Percentiles rank a stretch among this genome's conserved stretches.
Conservation (phyloP, 202 grass and related monocot genomes). For the Brachypodium distachyon region DNA sequence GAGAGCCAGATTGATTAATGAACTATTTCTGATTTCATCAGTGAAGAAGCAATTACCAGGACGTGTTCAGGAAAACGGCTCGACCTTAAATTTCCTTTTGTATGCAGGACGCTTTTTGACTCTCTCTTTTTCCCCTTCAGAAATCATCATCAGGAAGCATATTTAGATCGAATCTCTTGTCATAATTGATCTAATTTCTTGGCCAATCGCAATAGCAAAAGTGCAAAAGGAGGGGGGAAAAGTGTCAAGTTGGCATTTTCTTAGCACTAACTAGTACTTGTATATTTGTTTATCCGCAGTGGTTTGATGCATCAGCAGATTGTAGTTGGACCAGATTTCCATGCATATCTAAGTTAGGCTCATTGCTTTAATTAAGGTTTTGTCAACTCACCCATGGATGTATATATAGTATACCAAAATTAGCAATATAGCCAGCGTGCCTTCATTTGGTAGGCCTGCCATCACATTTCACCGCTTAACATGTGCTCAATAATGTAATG, state of each 20-base stretch:
- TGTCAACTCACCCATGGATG: constrained; percentile 11
- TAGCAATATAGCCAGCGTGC: no score
- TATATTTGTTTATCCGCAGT: no score
- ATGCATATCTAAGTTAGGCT: no score
- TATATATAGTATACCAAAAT: no score
- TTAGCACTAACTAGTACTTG: not conserved
- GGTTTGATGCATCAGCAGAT: not conserved
- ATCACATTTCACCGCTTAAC: no score
- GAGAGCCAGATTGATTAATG: no score
- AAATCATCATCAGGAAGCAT: no score
- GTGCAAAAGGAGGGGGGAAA: not conserved
- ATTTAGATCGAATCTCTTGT: no score
- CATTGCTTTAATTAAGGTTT: not conserved
- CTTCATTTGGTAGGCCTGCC: no score
- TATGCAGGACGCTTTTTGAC: no score
- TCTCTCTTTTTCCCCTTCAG: not conserved
- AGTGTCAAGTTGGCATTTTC: not conserved
- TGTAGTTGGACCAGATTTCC: not conserved
- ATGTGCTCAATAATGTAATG: no score
- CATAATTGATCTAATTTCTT: not conserved
- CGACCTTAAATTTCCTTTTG: no score
- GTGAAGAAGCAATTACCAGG: not conserved
- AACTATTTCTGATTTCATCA: not conserved
- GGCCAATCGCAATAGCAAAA: not conserved
- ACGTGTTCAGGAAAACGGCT: not conserved